These are phyloP conservation scores for Aspergillus pseudotamarii DNA, from an alignment of 2,329 filamentous ascomycete species.

Conservation along the genomic window DNA sequence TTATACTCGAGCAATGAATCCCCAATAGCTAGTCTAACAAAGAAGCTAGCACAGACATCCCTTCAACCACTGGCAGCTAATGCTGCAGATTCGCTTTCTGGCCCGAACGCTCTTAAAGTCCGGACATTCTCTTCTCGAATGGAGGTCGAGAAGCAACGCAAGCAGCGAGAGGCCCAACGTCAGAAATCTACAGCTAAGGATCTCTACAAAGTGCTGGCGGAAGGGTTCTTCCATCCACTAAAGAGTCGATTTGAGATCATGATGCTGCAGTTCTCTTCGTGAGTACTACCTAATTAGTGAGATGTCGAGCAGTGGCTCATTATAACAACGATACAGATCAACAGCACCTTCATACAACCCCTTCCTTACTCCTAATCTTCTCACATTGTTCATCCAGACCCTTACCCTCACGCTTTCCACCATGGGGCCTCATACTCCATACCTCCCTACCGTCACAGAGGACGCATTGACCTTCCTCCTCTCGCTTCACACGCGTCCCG, in stretches of 20 bases:
- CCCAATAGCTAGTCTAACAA: conserved; percentile 69
- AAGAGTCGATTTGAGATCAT: conserved; percentile 76
- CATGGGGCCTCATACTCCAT: conserved; percentile 75
- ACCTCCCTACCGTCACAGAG: conserved; percentile 76
- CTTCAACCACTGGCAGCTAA: conserved; percentile 79
- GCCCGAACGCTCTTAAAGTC: conserved; percentile 83
- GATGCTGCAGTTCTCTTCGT: conserved; percentile 57
- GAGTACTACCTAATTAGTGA: conserved; percentile 20
- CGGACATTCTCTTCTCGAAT: conserved; percentile 83
- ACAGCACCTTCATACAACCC: conserved; percentile 55
- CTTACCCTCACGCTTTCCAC: conserved; percentile 81
- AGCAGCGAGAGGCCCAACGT: conserved; percentile 46
- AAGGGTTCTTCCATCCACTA: conserved; percentile 84
- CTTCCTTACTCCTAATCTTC: conserved; percentile 72
- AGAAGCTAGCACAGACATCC: conserved; percentile 69
- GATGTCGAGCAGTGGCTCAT: neutral
- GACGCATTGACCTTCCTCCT: conserved; percentile 86
- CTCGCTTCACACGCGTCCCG: conserved; percentile 57
- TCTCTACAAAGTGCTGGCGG: conserved; percentile 73
- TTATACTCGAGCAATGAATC: conserved; percentile 61
- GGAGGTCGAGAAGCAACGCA: conserved; percentile 60
- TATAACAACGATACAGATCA: conserved; percentile 28
- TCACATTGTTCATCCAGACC: conserved; percentile 82
- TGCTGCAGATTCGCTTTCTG: conserved; percentile 77
- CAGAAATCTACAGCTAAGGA: conserved; percentile 71